Conservation (phyloP, 306 rosid genomes). For the Myrica gale region DNA sequence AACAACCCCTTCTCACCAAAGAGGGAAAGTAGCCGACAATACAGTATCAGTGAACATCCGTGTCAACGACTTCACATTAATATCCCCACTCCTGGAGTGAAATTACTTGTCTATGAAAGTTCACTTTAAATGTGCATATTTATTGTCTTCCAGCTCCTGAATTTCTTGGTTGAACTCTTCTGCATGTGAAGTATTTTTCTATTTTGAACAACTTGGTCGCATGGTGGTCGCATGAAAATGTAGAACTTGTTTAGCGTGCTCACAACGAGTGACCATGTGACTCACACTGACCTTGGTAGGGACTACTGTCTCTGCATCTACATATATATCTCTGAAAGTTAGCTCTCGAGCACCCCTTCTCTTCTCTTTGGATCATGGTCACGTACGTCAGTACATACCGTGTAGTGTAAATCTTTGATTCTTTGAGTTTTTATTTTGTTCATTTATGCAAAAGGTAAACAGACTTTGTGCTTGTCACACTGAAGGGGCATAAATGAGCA, state of each 20-base stretch:
- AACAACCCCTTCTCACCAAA: too few species aligned
- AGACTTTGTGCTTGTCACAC: neutral
- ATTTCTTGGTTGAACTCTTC: neutral
- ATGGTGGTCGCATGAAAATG: too few species aligned
- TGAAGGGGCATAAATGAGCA: neutral
- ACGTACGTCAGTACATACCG: neutral
- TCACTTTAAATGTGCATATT: neutral
- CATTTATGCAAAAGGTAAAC: neutral
- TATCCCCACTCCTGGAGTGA: too few species aligned
- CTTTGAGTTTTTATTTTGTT: neutral
- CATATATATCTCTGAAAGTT: neutral
- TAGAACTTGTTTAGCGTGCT: too few species aligned
- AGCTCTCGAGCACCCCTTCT: neutral
- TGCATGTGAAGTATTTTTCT: too few species aligned
- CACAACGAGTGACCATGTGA: too few species aligned
- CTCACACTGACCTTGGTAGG: too few species aligned
- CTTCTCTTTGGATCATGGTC: neutral
- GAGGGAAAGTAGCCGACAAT: too few species aligned
- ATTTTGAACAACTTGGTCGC: too few species aligned
- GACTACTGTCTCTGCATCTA: neutral
- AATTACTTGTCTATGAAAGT: neutral
- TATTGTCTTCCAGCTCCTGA: neutral
- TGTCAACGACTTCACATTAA: too few species aligned
- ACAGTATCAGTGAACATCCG: too few species aligned
- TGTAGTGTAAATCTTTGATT: neutral